phyloP scores from a whole-genome alignment of 2,329 filamentous ascomycete genomes.

The Alternaria arborescens region DNA sequence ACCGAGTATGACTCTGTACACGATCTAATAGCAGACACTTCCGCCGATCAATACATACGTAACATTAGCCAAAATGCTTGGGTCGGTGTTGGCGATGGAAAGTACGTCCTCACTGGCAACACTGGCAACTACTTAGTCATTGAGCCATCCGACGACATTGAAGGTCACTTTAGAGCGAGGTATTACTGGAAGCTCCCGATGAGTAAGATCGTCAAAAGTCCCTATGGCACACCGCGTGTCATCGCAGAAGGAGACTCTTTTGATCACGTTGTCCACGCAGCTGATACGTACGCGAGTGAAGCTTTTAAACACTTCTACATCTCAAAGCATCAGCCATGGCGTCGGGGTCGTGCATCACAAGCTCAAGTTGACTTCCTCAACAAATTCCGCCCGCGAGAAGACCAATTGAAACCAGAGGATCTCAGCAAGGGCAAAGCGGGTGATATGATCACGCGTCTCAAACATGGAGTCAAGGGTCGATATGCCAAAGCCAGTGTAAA shows the following conservation, averaged over 20 bases:
- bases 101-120: slow-evolving; percentile 73
- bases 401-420: slow-evolving; percentile 63
- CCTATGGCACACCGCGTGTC: slow-evolving; percentile 73
- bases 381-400: slow-evolving; percentile 65
- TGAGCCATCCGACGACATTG: slow-evolving; percentile 54
- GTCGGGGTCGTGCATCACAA: slow-evolving; percentile 67
- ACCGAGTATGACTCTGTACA: slow-evolving; percentile 93
- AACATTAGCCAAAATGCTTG: slow-evolving; percentile 78
- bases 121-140: slow-evolving; percentile 69
- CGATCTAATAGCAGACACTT: slow-evolving; percentile 85
- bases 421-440: slow-evolving; percentile 81
- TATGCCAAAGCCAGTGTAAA: slow-evolving; percentile 49
- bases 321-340: slow-evolving; percentile 72
- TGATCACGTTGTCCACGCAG: slow-evolving; percentile 79
- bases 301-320: slow-evolving; percentile 75
- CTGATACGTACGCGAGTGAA: slow-evolving; percentile 78
- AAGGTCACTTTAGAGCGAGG: slow-evolving; percentile 51
- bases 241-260: slow-evolving; percentile 74
- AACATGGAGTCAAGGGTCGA: slow-evolving; percentile 77
- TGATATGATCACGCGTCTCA: slow-evolving; percentile 93
- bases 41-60: slow-evolving; percentile 80
- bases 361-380: slow-evolving; percentile 75
- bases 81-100: slow-evolving; percentile 77
- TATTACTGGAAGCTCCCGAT: slow-evolving; percentile 54
- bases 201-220: slow-evolving; percentile 54